Conservation (phyloP, 805 yeast species). For the Maudiozyma pseudohumilis region DNA sequence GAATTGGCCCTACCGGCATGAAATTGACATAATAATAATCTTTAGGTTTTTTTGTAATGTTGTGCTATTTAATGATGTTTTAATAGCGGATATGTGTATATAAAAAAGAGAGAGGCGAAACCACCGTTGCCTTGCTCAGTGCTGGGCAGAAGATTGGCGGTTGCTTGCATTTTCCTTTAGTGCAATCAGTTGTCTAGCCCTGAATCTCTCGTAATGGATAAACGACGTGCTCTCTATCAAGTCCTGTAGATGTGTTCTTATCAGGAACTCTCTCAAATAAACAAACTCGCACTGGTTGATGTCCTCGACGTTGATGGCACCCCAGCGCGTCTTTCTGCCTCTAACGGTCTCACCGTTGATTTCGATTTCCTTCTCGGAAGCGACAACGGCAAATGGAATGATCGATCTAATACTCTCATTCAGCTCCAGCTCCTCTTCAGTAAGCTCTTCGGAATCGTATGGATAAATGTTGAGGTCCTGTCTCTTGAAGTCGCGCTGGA, state of each 20-base stretch:
- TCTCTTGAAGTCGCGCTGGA: constrained; percentile 66
- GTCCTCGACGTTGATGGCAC: constrained; percentile 86
- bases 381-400: constrained; percentile 91
- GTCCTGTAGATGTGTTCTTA: constrained; percentile 92
- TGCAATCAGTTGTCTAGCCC: constrained; percentile 88
- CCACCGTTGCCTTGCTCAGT: constrained; percentile 13
- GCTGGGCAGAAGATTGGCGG: constrained; percentile 28
- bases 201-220: constrained; percentile 84
- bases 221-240: constrained; percentile 85
- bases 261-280: constrained; percentile 84
- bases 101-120: constrained; percentile 10
- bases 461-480: constrained; percentile 79
- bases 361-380: constrained; percentile 70
- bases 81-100: background rate
- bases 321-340: constrained; percentile 93
- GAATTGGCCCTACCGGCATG: too few species aligned
- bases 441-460: constrained; percentile 51
- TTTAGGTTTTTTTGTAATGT: too few species aligned
- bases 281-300: constrained; percentile 93
- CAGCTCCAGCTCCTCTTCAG: constrained; percentile 62
- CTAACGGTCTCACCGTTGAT: constrained; percentile 72
- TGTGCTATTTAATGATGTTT: background rate
- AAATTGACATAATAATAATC: too few species aligned
- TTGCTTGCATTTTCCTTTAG: constrained; percentile 75
- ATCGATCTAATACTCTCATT: constrained; percentile 65